Evolutionary conservation across 768 basidiomycete genomes (phyloP).

Genomic region (Psilocybe azurescens): DNA sequence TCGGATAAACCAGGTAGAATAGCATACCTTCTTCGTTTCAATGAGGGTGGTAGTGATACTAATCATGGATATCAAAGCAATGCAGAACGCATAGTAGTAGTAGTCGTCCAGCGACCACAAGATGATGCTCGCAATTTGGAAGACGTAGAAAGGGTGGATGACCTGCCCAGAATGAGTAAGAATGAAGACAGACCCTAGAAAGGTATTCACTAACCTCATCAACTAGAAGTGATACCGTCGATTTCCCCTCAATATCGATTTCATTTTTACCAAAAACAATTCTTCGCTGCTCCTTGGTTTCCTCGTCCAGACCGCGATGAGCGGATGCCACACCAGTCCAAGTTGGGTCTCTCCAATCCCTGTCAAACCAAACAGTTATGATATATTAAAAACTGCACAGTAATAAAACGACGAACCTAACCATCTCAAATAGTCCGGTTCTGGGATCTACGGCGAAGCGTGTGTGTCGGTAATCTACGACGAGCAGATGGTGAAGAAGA

Average conservation of each 20-base stretch:
- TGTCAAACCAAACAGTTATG: conserved; percentile 34
- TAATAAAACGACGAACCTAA: conserved; percentile 57
- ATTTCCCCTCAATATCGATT: conserved; percentile 91
- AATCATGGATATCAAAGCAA: conserved; percentile 85
- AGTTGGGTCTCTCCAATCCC: conserved; percentile 88
- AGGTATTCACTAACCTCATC: conserved; percentile 71
- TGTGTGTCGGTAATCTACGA: conserved; percentile 93
- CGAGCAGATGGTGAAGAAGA: conserved; percentile 56
- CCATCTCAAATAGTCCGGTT: conserved; percentile 81
- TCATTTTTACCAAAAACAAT: conserved; percentile 84
- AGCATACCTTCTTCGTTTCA: conserved; percentile 87
- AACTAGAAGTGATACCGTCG: conserved; percentile 74
- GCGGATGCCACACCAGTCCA: conserved; percentile 71
- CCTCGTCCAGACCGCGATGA: conserved; percentile 63
- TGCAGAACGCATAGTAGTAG: conserved; percentile 97
- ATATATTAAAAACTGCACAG: conserved; percentile 2
- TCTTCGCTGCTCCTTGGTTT: conserved; percentile 65
- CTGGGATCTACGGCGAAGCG: conserved; percentile 87
- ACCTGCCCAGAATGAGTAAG: conserved; percentile 50
- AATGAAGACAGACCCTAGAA: conserved; percentile 5
- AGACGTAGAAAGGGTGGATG: conserved; percentile 98
- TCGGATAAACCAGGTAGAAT: neutral
- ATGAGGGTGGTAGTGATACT: conserved; percentile 87
- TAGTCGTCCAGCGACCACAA: conserved; percentile 97
- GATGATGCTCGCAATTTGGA: conserved; percentile 94